Conservation (phyloP, 345 rosid genomes). For the Linum usitatissimum region DNA sequence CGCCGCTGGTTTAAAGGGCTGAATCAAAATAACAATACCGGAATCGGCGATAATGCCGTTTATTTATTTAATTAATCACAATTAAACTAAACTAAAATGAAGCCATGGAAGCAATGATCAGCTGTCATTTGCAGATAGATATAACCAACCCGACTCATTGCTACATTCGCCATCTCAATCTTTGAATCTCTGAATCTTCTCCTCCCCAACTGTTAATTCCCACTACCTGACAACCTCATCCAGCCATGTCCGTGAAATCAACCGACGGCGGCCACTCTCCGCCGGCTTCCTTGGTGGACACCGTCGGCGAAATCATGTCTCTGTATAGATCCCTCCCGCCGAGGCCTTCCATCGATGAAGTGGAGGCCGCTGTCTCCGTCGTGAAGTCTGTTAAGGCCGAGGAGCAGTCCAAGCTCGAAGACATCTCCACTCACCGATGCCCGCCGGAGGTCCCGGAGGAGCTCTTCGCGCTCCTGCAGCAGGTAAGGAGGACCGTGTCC, state of each 20-base stretch:
- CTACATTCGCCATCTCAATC: neutral
- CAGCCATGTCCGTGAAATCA: conserved; percentile 32
- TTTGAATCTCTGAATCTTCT: neutral
- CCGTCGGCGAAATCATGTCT: conserved; percentile 42
- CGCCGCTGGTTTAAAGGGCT: too few species aligned
- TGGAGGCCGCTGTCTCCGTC: conserved; percentile 49
- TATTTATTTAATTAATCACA: neutral
- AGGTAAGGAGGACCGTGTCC: conserved; percentile 31
- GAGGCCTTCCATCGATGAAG: conserved; percentile 47
- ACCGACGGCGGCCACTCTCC: conserved; percentile 15
- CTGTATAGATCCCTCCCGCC: conserved; percentile 47
- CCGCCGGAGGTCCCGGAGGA: conserved; percentile 39
- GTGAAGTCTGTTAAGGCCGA: conserved; percentile 30
- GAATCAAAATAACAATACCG: too few species aligned
- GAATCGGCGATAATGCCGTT: neutral
- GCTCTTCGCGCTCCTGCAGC: conserved; percentile 32
- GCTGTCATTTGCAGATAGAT: neutral
- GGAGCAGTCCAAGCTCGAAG: conserved; percentile 36
- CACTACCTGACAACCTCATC: neutral
- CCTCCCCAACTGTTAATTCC: neutral
- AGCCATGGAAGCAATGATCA: neutral
- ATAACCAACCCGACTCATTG: neutral
- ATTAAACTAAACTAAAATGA: neutral
- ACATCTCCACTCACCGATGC: conserved; percentile 25
- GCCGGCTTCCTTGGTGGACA: conserved; percentile 27